phyloP scores from a whole-genome alignment of 2,329 filamentous ascomycete species.

The Xenosphaeropsis pyriputrescens region DNA sequence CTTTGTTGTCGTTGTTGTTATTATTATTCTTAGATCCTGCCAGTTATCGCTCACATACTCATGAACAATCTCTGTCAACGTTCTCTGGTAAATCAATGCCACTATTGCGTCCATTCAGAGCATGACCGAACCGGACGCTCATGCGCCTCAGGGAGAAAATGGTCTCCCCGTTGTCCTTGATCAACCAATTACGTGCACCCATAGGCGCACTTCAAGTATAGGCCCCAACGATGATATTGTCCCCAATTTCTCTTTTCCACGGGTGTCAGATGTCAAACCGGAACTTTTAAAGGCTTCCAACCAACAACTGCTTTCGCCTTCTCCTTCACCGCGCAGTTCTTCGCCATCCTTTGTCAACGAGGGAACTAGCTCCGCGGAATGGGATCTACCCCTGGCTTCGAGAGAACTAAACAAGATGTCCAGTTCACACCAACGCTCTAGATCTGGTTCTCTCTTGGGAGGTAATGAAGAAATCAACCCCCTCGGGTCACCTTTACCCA shows the following conservation, averaged over 20 bases:
- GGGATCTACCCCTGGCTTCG: slow-evolving; percentile 2
- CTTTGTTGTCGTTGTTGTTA: too few species aligned
- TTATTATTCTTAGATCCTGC: too few species aligned
- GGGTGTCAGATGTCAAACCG: neutral
- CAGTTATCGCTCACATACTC: too few species aligned
- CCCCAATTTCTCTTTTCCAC: neutral
- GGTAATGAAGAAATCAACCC: slow-evolving; percentile 4
- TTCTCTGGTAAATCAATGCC: too few species aligned
- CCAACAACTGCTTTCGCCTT: slow-evolving; percentile 10
- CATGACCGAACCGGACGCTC: too few species aligned
- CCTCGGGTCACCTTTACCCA: slow-evolving; percentile 5
- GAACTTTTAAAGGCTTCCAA: slow-evolving; percentile 4
- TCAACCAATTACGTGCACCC: too few species aligned
- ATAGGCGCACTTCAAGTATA: too few species aligned
- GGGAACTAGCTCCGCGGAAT: slow-evolving; percentile 4
- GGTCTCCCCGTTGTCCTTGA: too few species aligned
- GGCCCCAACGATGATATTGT: neutral
- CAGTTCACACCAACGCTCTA: neutral
- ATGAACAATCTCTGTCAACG: too few species aligned
- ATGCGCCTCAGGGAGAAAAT: too few species aligned
- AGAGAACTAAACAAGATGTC: too few species aligned
- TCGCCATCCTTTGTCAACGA: slow-evolving; percentile 9
- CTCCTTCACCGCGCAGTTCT: slow-evolving; percentile 10
- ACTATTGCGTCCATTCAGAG: too few species aligned
- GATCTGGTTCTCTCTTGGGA: neutral